Base-by-base conservation (phyloP, 2,329 filamentous ascomycete species). In the Macrophomina phaseolina region DNA sequence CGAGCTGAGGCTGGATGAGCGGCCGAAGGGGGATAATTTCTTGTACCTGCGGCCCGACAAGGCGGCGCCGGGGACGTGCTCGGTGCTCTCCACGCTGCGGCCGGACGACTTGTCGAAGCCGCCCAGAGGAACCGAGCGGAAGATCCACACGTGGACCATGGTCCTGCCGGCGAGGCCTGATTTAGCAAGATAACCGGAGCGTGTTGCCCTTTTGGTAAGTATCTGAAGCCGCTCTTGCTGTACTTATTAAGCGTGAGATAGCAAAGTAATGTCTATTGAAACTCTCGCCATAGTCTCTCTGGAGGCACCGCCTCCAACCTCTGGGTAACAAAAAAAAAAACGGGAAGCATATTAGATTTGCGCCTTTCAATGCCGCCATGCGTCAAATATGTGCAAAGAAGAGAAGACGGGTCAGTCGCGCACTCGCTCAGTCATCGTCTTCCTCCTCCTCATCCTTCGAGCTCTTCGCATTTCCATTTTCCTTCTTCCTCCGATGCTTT, bases 401-500 rank as follows among this genome's bases (percentile, higher is more conserved):
- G 11, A 38, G 36, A 38, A 38, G 6, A 8, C 36, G 6, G 7
- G 6, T 12, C 36, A 38, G 7, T 12, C 11, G 7, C 11, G 36
- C 6, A 38, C 36, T 38, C 12, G 40, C 55, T 62, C 58, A 62
- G 14, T 62, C 51, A 12, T 65, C 62, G 2, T 53, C 51, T 9
- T 46, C 28, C 5, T 56, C 49, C 5, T 56, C 49, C 12, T 53
- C 61, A 7, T 53, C 48, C 36, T 55, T 56, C 16, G n/a, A n/a
- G 3, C 34, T 12, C n/a, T 48, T 48, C n/a, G 75, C 66, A 1
- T 62, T 64, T 0, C 62, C 62, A 48, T 75, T 69, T 66, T 79
- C 75, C 70, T 75, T 73, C 69, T 72, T 78, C 69, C 74, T 69
- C 30, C 83, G 72, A 36, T 86, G 82, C 46, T 86, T 79, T 68